Base-by-base conservation (phyloP, 495 filamentous ascomycete genomes). In the Podospora conica region DNA sequence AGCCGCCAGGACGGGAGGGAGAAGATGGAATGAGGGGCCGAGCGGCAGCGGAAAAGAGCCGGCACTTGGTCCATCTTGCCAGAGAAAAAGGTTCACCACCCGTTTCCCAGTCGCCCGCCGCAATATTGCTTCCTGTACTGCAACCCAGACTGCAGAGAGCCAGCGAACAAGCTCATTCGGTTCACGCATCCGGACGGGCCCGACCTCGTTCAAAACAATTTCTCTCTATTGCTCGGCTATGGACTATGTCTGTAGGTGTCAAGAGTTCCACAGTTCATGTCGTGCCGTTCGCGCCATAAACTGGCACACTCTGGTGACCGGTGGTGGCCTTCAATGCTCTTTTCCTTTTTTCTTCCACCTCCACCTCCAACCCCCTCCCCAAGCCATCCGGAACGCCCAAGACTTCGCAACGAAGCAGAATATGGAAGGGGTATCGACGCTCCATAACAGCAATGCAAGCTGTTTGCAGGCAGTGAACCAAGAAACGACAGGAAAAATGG, bases 361-460 rank as follows among this genome's bases (percentile, higher is more conserved):
- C 28, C 11, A 8, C 28, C 5, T 28, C 9, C 8, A n/a, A n/a
- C 15, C n/a, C 40, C n/a, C 18, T 7, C 18, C 33, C 40, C 11
- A 1, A 48, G n/a, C 18, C 15, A 18, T 8, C 33, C 12, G 18
- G 18, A 48, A 48, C 15, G 11, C 8, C 18, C 18, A 48, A 48
- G 18, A 22, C 55, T 15, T 53, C 22, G 55, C 23, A 15, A 23
- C 7, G 24, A 67, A 63, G 61, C 28, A 48, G 63, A 58, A 48
- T 15, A 15, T 15, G 40, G 4, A 11, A 61, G 53, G 73, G 71
- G 64, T 75, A 71, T 70, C 66, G 57, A 55, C 55, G 53, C 40
- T 53, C 28, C 21, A n/a, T 61, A 58, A 60, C 55, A 54, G 61
- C 58, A 55, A 58, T 55, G 61, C 65, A 59, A 4, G 28, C 31